phyloP scores from a whole-genome alignment of 768 basidiomycete genomes.

The Auricularia cornea region DNA sequence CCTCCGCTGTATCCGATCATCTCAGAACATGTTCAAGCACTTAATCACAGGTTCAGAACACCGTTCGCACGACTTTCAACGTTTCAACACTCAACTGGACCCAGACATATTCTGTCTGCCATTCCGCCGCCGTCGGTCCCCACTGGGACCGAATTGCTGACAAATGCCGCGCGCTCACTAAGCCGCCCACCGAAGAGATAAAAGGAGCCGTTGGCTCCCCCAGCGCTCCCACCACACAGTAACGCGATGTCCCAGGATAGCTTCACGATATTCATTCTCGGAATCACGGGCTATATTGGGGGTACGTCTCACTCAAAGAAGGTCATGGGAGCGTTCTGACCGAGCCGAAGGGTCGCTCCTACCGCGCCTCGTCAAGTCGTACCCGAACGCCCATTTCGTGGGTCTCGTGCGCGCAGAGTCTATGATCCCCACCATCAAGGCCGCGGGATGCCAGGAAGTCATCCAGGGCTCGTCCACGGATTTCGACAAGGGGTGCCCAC shows the following conservation, averaged over 20 bases:
- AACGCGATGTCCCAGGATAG: not conserved
- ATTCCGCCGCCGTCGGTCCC: too few species aligned
- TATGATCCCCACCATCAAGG: not conserved
- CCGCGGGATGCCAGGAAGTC: not conserved
- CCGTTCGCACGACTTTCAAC: too few species aligned
- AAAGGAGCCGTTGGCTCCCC: too few species aligned
- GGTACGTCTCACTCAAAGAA: not conserved
- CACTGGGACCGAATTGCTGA: too few species aligned
- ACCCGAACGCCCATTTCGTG: not conserved
- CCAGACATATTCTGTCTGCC: too few species aligned
- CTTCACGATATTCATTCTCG: conserved; percentile 1
- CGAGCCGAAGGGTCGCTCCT: not conserved
- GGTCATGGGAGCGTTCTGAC: not conserved
- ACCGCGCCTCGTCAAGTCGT: not conserved
- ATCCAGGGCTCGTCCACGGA: not conserved
- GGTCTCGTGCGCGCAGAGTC: not conserved
- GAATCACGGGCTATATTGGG: conserved; percentile 4
- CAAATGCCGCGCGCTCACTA: too few species aligned
- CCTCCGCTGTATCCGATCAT: too few species aligned
- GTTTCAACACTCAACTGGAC: too few species aligned
- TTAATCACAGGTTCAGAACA: too few species aligned
- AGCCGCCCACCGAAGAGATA: too few species aligned
- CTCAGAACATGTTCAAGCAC: too few species aligned
- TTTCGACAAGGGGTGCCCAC: too few species aligned
- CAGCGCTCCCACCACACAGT: not conserved